Percentiles rank a stretch among this genome's conserved stretches.
These are phyloP conservation scores for Pichia membranifaciens DNA, from an alignment of 805 yeast genomes.

Conservation along the genomic window DNA sequence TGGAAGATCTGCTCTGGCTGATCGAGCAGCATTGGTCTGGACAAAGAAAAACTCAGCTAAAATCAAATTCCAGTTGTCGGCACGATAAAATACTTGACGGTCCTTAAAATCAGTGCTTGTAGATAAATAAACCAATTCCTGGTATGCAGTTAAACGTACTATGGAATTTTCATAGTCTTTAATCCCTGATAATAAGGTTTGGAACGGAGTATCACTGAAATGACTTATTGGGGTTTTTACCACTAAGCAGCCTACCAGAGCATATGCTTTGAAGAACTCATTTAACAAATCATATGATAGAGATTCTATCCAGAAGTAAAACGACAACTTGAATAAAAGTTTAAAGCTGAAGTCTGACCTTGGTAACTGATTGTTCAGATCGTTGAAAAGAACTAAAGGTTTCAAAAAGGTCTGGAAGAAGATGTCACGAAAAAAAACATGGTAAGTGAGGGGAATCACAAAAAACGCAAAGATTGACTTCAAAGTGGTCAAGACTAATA, in stretches of 20 bases:
- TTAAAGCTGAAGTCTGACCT: constrained; percentile 19
- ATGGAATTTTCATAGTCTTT: constrained; percentile 41
- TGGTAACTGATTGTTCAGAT: constrained; percentile 39
- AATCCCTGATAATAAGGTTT: constrained; percentile 59
- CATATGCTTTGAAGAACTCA: constrained; percentile 55
- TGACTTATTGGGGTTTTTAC: constrained; percentile 57
- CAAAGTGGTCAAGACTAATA: constrained; percentile 29
- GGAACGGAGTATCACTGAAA: constrained; percentile 55
- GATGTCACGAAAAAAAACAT: constrained; percentile 35
- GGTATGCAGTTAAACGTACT: constrained; percentile 63
- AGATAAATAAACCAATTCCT: constrained; percentile 64
- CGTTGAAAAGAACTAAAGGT: constrained; percentile 29
- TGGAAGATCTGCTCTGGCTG: constrained; percentile 23
- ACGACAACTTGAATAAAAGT: background rate
- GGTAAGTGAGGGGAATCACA: constrained; percentile 27
- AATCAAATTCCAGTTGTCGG: constrained; percentile 48
- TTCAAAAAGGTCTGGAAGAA: constrained; percentile 36
- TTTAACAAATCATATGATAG: constrained; percentile 51
- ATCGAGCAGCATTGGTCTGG: constrained; percentile 35
- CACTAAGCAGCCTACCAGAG: constrained; percentile 67
- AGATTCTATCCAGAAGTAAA: constrained; percentile 29
- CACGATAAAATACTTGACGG: constrained; percentile 48
- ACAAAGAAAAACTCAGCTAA: constrained; percentile 55
- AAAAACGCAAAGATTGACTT: constrained; percentile 35
- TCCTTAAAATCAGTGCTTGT: constrained; percentile 41